phyloP scores from a whole-genome alignment of 1,284 basidiomycete genomes.

The Irpex sp. region DNA sequence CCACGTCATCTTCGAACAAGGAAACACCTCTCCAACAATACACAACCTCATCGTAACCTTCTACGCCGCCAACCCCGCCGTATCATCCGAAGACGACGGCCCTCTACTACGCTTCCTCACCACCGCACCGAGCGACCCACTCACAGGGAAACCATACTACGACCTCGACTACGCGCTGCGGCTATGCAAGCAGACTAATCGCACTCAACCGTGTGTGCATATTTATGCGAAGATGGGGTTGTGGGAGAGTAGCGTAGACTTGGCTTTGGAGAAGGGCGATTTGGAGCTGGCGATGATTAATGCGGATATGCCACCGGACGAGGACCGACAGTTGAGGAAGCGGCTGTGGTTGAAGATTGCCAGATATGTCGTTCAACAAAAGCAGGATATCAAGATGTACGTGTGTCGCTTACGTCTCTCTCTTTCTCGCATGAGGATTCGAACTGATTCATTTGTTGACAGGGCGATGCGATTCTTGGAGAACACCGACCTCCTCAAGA shows the following conservation, averaged over 20 bases:
- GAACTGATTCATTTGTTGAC: conserved; percentile 8
- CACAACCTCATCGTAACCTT: conserved; percentile 95
- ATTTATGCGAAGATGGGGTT: conserved; percentile 98
- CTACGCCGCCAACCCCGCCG: conserved; percentile 53
- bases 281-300: conserved; percentile 91
- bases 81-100: conserved; percentile 63
- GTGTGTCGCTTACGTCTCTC: conserved; percentile 24
- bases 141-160: conserved; percentile 88
- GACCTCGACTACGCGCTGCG: conserved; percentile 96
- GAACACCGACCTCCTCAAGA: conserved; percentile 91
- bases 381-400: conserved; percentile 96
- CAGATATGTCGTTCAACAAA: conserved; percentile 94
- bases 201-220: conserved; percentile 90
- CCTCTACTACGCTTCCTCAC: conserved; percentile 85
- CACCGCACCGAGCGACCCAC: conserved; percentile 78
- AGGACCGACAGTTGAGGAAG: conserved; percentile 83
- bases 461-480: conserved; percentile 97
- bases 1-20: conserved; percentile 77
- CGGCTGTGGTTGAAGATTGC: conserved; percentile 99
- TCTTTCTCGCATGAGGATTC: not conserved
- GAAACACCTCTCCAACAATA: conserved; percentile 81
- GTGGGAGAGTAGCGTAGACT: conserved; percentile 94
- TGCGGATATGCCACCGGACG: conserved; percentile 84
- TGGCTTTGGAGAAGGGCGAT: conserved; percentile 92
- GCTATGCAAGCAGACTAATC: conserved; percentile 79